Evolutionary conservation across 306 rosid genomes (phyloP).

Genomic region (Luffa acutangula): DNA sequence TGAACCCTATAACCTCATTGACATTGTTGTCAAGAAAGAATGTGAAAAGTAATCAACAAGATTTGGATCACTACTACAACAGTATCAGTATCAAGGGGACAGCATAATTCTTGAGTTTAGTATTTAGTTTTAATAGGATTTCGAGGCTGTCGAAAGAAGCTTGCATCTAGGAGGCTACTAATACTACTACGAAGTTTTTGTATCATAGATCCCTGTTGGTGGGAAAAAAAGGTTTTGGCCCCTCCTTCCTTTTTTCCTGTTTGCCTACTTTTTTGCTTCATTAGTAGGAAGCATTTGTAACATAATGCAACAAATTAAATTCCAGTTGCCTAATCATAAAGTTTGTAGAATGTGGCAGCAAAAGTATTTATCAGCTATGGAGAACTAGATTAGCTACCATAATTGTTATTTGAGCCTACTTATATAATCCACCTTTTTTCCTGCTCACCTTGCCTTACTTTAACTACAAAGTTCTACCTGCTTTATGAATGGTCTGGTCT

Average conservation of each 20-base stretch:
- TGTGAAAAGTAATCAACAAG: slow-evolving; percentile 13
- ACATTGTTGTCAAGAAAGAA: slow-evolving; percentile 27
- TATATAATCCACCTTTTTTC: background rate
- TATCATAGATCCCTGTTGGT: background rate
- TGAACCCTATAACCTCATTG: slow-evolving; percentile 34
- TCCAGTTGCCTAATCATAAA: background rate
- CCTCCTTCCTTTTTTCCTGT: background rate
- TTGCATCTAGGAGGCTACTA: background rate
- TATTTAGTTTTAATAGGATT: background rate
- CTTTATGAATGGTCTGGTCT: background rate
- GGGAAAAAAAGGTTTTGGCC: background rate
- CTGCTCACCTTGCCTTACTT: background rate
- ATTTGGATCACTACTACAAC: background rate
- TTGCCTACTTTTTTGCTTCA: background rate
- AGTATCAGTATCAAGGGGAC: background rate
- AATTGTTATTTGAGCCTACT: background rate
- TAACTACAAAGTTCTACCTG: background rate
- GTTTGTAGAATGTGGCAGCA: background rate
- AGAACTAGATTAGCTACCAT: background rate
- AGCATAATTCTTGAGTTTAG: background rate
- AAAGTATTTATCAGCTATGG: background rate
- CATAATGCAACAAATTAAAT: background rate
- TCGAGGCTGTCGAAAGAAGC: background rate
- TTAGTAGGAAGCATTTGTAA: background rate
- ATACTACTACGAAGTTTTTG: background rate